Evolutionary conservation across 495 filamentous ascomycete genomes (phyloP), one percentile per base, ranked within the genome.

Genomic region (Zalerion maritima): DNA sequence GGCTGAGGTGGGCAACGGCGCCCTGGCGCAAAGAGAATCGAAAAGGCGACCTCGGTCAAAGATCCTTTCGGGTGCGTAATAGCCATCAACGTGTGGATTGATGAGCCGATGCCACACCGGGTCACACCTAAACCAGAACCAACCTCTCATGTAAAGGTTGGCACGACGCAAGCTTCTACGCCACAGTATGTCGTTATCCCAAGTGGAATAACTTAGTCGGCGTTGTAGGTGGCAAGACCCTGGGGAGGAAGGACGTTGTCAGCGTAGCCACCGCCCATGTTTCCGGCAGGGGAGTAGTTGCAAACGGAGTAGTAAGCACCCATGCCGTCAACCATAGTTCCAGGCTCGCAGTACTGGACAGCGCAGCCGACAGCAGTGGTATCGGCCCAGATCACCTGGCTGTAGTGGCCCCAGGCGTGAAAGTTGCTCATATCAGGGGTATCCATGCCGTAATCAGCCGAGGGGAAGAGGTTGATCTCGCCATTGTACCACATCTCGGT

Each of bases 331-430:
- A 50, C 43, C 31, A 69, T 54, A 31, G 69, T 64, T 10, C 69
- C 54, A 8, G 56, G 27, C 2, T 47, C 35, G 46, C 62, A 63
- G 43, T 60, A 61, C 43, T 69, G 51, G 18, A 73, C 69, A 29
- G 64, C 67, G 52, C 89, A 97, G 37, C 82, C 89, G 21, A 96
- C 61, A 20, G 65, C 44, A 10, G 54, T 71, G 28, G 79, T 77
- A 5, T 21, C 47, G 49, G 75, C 73, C 89, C 89, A 97, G 21
- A 96, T 69, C 14, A 94, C 62, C 60, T 93, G 83, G n/a, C 78
- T 71, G 62, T 81, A 81, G 53, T 97, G 87, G 34, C 86, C 83
- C 72, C 76, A 89, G 18, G 45, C 32, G 19, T 75, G 58, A 52
- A 85, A 81, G 50, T 65, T 49, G 40, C 44, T 36, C 67, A 73